Evolutionary conservation across 1,284 basidiomycete genomes (phyloP).

Genomic region (Ustilago tritici): DNA sequence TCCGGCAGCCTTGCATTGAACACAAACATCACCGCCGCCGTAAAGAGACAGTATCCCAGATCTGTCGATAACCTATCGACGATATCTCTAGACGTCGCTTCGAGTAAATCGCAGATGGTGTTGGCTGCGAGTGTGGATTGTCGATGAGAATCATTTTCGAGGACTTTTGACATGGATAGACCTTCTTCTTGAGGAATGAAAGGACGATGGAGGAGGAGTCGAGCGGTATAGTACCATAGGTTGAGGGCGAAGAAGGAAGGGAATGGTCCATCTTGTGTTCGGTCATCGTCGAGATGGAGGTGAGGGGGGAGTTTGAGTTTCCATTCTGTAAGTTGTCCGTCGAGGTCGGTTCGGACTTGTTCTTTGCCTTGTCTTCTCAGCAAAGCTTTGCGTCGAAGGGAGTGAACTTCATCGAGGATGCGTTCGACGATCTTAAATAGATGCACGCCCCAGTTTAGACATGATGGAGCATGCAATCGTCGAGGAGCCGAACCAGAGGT

Average conservation of each 20-base stretch:
- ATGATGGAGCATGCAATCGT: slow-evolving; percentile 54
- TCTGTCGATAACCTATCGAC: slow-evolving; percentile 60
- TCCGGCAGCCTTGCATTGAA: slow-evolving; percentile 62
- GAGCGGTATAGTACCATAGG: slow-evolving; percentile 62
- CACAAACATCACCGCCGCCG: slow-evolving; percentile 61
- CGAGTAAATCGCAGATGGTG: slow-evolving; percentile 59
- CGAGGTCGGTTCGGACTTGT: slow-evolving; percentile 54
- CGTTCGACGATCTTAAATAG: slow-evolving; percentile 63
- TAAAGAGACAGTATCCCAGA: slow-evolving; percentile 64
- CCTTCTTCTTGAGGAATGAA: slow-evolving; percentile 65
- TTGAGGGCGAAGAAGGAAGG: slow-evolving; percentile 58
- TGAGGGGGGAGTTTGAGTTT: slow-evolving; percentile 49
- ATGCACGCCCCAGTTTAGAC: slow-evolving; percentile 58
- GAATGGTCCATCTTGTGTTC: slow-evolving; percentile 45
- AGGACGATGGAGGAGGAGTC: slow-evolving; percentile 57
- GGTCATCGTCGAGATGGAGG: slow-evolving; percentile 45
- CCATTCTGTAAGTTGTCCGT: slow-evolving; percentile 56
- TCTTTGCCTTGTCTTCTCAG: slow-evolving; percentile 54
- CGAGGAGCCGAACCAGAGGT: slow-evolving; percentile 8
- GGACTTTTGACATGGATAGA: slow-evolving; percentile 44
- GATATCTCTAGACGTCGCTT: slow-evolving; percentile 46
- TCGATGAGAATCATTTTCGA: slow-evolving; percentile 48
- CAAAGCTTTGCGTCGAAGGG: slow-evolving; percentile 58
- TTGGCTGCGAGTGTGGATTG: slow-evolving; percentile 58
- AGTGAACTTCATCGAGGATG: slow-evolving; percentile 59